Evolutionary conservation across 2,329 filamentous ascomycete genomes (phyloP).

Genomic region (Xenoacremonium recifei): DNA sequence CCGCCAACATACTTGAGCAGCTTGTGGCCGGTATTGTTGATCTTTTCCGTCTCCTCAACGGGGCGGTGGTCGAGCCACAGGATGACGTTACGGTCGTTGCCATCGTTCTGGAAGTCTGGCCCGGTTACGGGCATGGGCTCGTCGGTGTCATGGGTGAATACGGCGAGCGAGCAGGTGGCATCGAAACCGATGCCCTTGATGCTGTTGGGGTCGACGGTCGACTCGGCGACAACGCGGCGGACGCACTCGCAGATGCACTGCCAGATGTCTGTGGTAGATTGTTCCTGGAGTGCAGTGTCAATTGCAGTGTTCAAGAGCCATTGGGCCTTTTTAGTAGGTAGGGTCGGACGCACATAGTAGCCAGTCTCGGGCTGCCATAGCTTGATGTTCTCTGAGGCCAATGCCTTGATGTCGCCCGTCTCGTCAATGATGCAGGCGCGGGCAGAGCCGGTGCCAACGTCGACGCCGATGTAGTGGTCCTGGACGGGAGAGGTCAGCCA

Average conservation of each 20-base stretch:
- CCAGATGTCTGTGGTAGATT: slow-evolving; percentile 98
- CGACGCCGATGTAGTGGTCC: slow-evolving; percentile 77
- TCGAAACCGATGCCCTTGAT: slow-evolving; percentile 95
- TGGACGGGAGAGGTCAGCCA: slow-evolving; percentile 25
- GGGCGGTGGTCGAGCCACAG: slow-evolving; percentile 97
- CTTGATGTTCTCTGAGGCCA: slow-evolving; percentile 74
- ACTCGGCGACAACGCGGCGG: slow-evolving; percentile 76
- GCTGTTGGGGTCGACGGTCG: slow-evolving; percentile 70
- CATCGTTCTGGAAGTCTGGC: slow-evolving; percentile 72
- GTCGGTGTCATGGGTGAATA: slow-evolving; percentile 86
- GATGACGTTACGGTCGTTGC: slow-evolving; percentile 90
- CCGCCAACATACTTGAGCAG: slow-evolving; percentile 94
- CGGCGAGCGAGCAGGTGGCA: slow-evolving; percentile 94
- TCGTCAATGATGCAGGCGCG: slow-evolving; percentile 94
- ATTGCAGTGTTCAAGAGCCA: not conserved
- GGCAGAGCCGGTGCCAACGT: slow-evolving; percentile 94
- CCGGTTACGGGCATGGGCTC: slow-evolving; percentile 90
- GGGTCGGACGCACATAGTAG: slow-evolving; percentile 61
- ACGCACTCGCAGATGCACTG: slow-evolving; percentile 88
- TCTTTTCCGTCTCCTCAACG: slow-evolving; percentile 84
- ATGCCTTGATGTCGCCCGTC: slow-evolving; percentile 79
- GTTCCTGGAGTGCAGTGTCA: slow-evolving; percentile 59
- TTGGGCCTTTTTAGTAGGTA: not conserved
- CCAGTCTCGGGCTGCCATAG: slow-evolving; percentile 76
- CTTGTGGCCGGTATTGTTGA: slow-evolving; percentile 91